phyloP scores from a whole-genome alignment of 352 stramenopile species.

The Globisporangium heterothallicum region DNA sequence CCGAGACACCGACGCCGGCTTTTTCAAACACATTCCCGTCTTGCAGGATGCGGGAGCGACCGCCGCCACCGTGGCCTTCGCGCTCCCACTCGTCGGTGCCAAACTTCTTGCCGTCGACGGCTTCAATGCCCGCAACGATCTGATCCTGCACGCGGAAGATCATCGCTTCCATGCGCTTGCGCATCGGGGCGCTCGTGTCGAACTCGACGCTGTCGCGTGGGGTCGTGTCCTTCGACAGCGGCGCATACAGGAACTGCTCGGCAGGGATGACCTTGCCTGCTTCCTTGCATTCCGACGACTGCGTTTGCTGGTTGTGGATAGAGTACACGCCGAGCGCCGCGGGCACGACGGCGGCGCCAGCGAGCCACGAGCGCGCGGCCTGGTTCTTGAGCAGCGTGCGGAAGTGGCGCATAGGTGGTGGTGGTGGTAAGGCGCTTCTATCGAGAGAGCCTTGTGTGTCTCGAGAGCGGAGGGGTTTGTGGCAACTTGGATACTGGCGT shows the following conservation, averaged over 20 bases:
- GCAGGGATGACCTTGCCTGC: slow-evolving; percentile 22
- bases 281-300: slow-evolving; percentile 28
- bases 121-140: slow-evolving; percentile 85
- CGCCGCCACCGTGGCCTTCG: slow-evolving; percentile 90
- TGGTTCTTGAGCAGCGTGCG: slow-evolving; percentile 12
- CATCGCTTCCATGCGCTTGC: slow-evolving; percentile 77
- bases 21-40: slow-evolving; percentile 97
- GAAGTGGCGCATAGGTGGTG: slow-evolving; percentile 16
- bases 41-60: slow-evolving; percentile 92
- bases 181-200: slow-evolving; percentile 56
- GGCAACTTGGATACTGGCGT: too few relatives aligned
- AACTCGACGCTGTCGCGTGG: slow-evolving; percentile 72
- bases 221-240: slow-evolving; percentile 58
- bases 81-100: slow-evolving; percentile 93
- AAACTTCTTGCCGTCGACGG: slow-evolving; percentile 94
- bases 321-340: slow-evolving; percentile 22
- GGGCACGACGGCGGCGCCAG: slow-evolving; percentile 18
- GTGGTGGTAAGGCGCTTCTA: too few relatives aligned
- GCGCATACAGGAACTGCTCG: slow-evolving; percentile 58
- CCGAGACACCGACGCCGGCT: slow-evolving; percentile 95
- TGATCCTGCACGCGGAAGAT: slow-evolving; percentile 81
- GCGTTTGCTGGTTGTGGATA: slow-evolving; percentile 11
- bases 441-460: too few relatives aligned
- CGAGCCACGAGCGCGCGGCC: slow-evolving; percentile 22
- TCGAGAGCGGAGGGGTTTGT: too few relatives aligned